Evolutionary conservation across 345 rosid genomes (phyloP), one percentile per base, ranked within the genome.

Genomic region (Acer saccharum): DNA sequence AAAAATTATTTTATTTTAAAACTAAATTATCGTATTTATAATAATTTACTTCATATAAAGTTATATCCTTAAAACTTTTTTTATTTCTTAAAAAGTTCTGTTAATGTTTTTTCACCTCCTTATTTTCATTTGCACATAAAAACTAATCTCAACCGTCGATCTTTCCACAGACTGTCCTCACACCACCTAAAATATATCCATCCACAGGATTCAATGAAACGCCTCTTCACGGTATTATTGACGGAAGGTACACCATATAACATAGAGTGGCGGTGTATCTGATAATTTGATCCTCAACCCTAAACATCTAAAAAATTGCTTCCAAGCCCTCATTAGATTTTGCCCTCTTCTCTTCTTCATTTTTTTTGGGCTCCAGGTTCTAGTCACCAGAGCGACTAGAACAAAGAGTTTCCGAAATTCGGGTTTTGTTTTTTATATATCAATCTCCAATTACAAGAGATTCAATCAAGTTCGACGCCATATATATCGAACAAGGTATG

Each of bases 211-310:
- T n/a, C 68, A 16, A 65, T 65, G 23, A 35, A 32, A 13, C 13
- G 10, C 60, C 41, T 0, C 10, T 7, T 1, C 1, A 71, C 17
- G 3, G 16, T 18, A 10, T 43, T 27, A 41, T 1, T 0, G 2
- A 39, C 11, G 1, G 55, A 52, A 44, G 23, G 32, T 60, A 23
- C 60, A 71, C 41, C 6, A 7, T 12, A 10, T 20, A 35, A 10
- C 32, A 7, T 69, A 54, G 10, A 69, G 72, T 39, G 69, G 63
- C 78, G 57, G 14, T n/a, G 6, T 74, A 83, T 54, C 64, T 14
- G 54, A 80, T 70, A 48, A 32, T 10, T 74, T 35, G 39, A 4
- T 35, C 50, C 60, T 61, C 70, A 73, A 78, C 81, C 86, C 84
- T 79, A 78, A 78, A 57, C 69, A 62, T 23, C 20, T 25, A n/a